A percentile compares a stretch with the other conserved stretches of the same genome.
phyloP scores from a whole-genome alignment of 1,139 yeast genomes.

The Hansenula anomala region DNA sequence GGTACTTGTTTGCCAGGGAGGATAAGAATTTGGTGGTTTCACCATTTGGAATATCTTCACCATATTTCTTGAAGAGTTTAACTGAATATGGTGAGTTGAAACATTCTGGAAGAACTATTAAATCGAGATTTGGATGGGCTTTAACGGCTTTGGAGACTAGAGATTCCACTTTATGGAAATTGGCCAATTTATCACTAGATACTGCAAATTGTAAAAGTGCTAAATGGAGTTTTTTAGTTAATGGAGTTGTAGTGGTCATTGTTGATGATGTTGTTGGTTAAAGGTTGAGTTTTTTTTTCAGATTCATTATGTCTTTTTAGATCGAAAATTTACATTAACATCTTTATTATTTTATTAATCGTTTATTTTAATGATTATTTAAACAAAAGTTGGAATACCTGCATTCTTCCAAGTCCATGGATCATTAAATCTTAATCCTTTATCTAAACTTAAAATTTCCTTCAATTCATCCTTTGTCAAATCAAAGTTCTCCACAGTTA shows the following conservation, averaged over 20 bases:
- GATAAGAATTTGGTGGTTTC: conserved; percentile 62
- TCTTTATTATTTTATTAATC: neutral
- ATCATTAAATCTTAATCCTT: conserved; percentile 75
- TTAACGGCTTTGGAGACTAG: conserved; percentile 46
- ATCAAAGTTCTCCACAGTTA: conserved; percentile 49
- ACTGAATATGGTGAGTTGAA: conserved; percentile 95
- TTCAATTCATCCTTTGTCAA: conserved; percentile 51
- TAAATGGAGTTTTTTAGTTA: neutral
- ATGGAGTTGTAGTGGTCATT: too few relatives aligned
- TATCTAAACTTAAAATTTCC: conserved; percentile 53
- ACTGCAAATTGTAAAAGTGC: conserved; percentile 4
- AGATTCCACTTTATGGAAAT: conserved; percentile 36
- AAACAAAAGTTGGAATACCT: conserved; percentile 30
- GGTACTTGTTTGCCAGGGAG: conserved; percentile 54
- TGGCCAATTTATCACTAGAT: neutral
- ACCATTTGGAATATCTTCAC: conserved; percentile 69
- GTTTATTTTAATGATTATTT: neutral
- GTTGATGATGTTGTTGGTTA: too few relatives aligned
- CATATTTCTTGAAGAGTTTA: conserved; percentile 77
- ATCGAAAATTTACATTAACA: too few relatives aligned
- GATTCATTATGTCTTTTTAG: too few relatives aligned
- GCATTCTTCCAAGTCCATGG: conserved; percentile 64
- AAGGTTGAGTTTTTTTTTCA: neutral
- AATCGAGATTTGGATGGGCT: conserved; percentile 36
- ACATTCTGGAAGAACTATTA: conserved; percentile 60